Base-by-base conservation (phyloP, 2,329 filamentous ascomycete genomes). In the Ceratocystiopsis brevicomis region DNA sequence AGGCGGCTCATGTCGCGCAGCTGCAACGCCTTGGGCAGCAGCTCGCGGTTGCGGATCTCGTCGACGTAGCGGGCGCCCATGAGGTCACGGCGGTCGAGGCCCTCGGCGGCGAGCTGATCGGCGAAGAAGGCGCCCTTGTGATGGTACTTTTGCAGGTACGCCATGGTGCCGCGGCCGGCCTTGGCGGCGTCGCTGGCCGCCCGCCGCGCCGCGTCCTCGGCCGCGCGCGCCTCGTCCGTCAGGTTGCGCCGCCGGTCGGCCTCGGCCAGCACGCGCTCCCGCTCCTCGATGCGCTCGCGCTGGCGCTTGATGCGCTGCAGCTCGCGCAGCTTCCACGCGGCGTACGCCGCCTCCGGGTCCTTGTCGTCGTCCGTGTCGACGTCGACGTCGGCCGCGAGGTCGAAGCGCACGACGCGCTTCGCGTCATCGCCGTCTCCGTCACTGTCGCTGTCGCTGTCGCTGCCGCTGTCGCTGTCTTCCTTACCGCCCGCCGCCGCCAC, bases 61-160 rank as follows among this genome's bases (percentile, higher is more conserved):
- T 96, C 88, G 41, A 72, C 76, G 52, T 90, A 92, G 41, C 73
- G 67, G 2, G 79, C 73, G 14, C 87, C 87, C 75, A 93, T 93
- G 50, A 95, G 69, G 56, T 95, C 83, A 39, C 90, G 70, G 55
- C 78, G 72, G 49, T 82, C 77, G 39, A 95, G 65, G 1, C 84
- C 83, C 49, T 82, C 76, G 15, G 75, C 76, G 52, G 78, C 75
- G 42, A 78, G 70, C 53, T 92, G 82, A 42, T 87, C 84, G 51
- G 81, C 81, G 66, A 84, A 96, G 65, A 96, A 98, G 15, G 90
- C 90, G 40, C 90, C 90, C 63, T 87, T 88, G 68, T 98, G 90
- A 61, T 84, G 87, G 64, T 96, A 98, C 57, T 87, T 86, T 56
- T 95, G 87, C 81, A 96, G 84, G 59, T 77, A 95, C 2, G 73